Evolutionary conservation across 2,329 filamentous ascomycete genomes (phyloP), one percentile per base, ranked within the genome.

Genomic region (Neurospora sp.): DNA sequence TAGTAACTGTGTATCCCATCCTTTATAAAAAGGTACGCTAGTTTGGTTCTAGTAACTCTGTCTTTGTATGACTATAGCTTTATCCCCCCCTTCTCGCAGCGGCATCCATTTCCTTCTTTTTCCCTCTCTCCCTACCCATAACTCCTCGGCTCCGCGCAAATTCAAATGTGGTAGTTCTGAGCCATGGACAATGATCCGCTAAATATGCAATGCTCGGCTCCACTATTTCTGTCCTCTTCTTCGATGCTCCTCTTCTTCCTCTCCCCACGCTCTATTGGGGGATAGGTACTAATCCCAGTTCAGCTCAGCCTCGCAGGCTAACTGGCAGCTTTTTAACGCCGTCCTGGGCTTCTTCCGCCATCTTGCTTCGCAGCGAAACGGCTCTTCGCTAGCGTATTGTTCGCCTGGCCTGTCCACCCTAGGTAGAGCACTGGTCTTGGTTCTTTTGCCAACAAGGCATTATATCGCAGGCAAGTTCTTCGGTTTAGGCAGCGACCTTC

Each of bases 401-500:
- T 39, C 10, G 37, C 37, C 37, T 38, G 11, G 11, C 19, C 11
- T 15, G 11, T 52, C 4, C 33, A 33, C 6, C 33, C 33, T 33
- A 33, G 33, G 33, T 33, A 33, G 28, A 28, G 4, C 28, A 28
- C 28, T 4, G 28, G 28, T 28, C 28, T 28, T 28, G 28, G 28
- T 28, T 28, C 28, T 28, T 28, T 28, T 28, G 28, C 28, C 28
- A 28, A 28, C 28, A 28, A 28, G 28, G 28, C 28, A 28, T 28
- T 28, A 28, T 28, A 28, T 28, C 28, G 28, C 28, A 28, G 28
- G 28, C 28, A 28, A 28, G 28, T 28, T 28, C 28, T 28, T 28
- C 28, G 28, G 28, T 40, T 74, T 69, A 75, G 15, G 74, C 74
- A 4, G 72, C 69, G n/a, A 73, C 70, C 66, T 72, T 71, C 43